Base-by-base conservation (phyloP, 805 yeast genomes). In the Scheffersomyces coipomensis region DNA sequence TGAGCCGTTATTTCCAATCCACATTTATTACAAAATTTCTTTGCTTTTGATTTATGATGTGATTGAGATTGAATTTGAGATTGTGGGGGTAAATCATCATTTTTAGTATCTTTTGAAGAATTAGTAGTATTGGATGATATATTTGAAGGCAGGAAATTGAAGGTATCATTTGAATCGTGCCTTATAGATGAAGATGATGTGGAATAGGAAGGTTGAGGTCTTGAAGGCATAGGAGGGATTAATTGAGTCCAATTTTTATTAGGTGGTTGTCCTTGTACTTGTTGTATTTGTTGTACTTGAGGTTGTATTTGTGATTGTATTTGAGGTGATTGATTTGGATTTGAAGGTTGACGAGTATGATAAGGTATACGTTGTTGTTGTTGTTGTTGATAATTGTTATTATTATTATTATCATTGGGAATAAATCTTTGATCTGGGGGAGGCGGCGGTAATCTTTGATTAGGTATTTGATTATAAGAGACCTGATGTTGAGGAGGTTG, bases 1-100 rank as follows among this genome's bases (percentile, higher is more conserved):
- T 87, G 88, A n/a, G 91, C 74, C 4, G 67, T 66, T 30, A 69
- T 69, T 24, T 61, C 66, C 23, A 56, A 45, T 3, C 66, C 64
- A 52, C 75, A 69, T 23, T 56, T 51, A 15, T 54, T 53, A 48
- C 75, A 69, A 10, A 5, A 48, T 41, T 49, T 69, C 69, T 29
- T 31, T 35, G 39, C 17, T 46, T 39, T 36, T 45, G 38, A 26
- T 37, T 39, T 31, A 15, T 25, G 39, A 34, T 2, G 33, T 7
- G 33, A 24, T 38, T 40, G 29, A 16, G 24, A 17, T 8, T 21
- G 21, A n/a, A n/a, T n/a, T n/a, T n/a, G n/a, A n/a, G n/a, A n/a
- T n/a, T n/a, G n/a, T n/a, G n/a, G n/a, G n/a, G n/a, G n/a, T n/a
- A n/a, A n/a, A n/a, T 16, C 33, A 26, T 24, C 22, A 13, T 27